These are phyloP conservation scores for Panicum hallii DNA, from an alignment of 202 grass and related monocot species.

Conservation along the genomic window DNA sequence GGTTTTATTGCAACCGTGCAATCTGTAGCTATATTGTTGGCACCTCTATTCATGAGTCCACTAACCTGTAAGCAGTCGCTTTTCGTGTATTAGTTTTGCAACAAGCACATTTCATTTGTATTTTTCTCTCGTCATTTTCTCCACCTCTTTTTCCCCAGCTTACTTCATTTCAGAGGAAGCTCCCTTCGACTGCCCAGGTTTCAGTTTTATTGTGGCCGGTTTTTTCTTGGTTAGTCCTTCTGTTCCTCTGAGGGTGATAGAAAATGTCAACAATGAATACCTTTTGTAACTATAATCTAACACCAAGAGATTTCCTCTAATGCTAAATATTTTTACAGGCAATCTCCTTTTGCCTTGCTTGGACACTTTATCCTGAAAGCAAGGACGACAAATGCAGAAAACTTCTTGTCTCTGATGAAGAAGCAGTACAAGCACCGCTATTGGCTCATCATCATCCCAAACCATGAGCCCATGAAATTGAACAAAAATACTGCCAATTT, in stretches of 20 bases:
- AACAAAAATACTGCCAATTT: not conserved
- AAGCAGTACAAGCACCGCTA: conserved; percentile 60
- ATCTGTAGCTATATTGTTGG: conserved; percentile 64
- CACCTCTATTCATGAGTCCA: conserved; percentile 82
- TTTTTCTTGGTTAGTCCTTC: conserved; percentile 65
- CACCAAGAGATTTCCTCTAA: not conserved
- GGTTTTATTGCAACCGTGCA: conserved; percentile 67
- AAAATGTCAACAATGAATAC: not conserved
- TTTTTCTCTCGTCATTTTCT: not conserved
- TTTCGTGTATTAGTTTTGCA: not conserved
- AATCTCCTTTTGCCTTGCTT: conserved; percentile 70
- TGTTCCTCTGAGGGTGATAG: not conserved
- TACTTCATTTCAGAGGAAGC: conserved; percentile 81
- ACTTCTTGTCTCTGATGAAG: conserved; percentile 31
- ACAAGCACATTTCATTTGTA: not conserved
- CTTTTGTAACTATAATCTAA: not conserved
- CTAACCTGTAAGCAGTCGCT: conserved; percentile 68
- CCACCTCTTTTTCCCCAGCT: conserved; percentile 52
- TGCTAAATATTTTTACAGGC: conserved; percentile 47
- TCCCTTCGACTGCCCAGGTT: conserved; percentile 74
- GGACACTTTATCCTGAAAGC: conserved; percentile 54
- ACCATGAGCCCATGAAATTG: conserved; percentile 33
- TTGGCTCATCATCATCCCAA: conserved; percentile 31
- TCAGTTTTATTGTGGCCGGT: conserved; percentile 78
- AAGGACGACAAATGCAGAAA: conserved; percentile 10